Conservation (phyloP, 495 filamentous ascomycete species). For the Neurospora sp. region DNA sequence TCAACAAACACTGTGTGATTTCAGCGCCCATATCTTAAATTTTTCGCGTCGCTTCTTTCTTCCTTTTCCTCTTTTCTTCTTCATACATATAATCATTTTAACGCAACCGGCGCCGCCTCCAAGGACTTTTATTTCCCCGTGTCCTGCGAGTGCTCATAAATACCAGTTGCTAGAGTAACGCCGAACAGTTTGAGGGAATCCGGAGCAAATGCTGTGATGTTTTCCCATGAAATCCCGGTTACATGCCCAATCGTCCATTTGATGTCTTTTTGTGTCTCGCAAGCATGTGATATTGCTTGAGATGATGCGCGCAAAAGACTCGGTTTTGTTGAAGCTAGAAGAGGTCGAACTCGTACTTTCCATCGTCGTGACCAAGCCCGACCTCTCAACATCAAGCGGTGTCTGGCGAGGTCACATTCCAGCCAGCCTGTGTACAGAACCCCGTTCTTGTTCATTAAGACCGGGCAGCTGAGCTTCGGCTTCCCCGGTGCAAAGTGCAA, state of each 20-base stretch:
- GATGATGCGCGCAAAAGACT: neutral
- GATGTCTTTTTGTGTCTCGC: neutral
- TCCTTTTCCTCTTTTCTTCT: slow-evolving; percentile 4
- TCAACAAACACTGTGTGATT: neutral
- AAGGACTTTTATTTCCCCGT: slow-evolving; percentile 17
- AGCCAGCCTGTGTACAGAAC: neutral
- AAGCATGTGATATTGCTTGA: neutral
- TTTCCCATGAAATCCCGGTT: slow-evolving; percentile 20
- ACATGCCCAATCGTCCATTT: neutral
- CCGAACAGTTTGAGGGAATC: slow-evolving; percentile 31
- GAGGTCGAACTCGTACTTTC: neutral
- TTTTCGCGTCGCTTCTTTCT: neutral
- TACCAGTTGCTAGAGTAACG: slow-evolving; percentile 24
- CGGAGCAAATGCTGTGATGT: slow-evolving; percentile 22
- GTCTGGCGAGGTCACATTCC: neutral
- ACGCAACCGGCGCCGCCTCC: slow-evolving; percentile 24
- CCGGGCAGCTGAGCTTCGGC: neutral
- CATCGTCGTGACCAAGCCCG: neutral
- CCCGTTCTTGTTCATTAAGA: neutral
- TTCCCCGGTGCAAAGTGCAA: neutral
- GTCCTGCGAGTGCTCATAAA: slow-evolving; percentile 17
- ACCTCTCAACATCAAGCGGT: neutral
- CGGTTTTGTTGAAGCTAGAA: neutral
- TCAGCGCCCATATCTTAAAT: neutral
- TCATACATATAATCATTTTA: slow-evolving; percentile 10